Evolutionary conservation across 805 yeast species (phyloP).

Genomic region (Candida tammaniensis): DNA sequence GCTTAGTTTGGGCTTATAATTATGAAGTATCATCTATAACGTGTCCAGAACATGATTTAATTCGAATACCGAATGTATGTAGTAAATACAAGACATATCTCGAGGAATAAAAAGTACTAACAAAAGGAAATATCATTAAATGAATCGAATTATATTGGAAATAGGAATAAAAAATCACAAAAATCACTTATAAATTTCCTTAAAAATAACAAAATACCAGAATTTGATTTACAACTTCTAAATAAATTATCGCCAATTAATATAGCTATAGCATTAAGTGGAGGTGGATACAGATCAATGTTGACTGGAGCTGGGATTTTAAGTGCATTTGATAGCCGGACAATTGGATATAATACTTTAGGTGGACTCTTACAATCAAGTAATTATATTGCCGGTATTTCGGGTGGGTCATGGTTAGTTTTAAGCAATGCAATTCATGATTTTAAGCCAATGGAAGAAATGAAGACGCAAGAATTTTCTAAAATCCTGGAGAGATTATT

Average conservation of each 20-base stretch:
- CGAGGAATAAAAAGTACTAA: slow-evolving; percentile 3
- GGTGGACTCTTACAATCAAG: slow-evolving; percentile 17
- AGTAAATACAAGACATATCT: no score
- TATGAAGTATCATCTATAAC: no score
- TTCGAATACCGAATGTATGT: slow-evolving; percentile 5
- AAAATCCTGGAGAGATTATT: slow-evolving; percentile 50
- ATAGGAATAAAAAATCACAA: slow-evolving; percentile 27
- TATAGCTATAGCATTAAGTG: slow-evolving; percentile 45
- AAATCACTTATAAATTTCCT: slow-evolving; percentile 17
- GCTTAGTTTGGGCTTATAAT: no score
- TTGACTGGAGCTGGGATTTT: slow-evolving; percentile 55
- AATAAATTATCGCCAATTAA: slow-evolving; percentile 4
- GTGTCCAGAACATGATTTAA: slow-evolving; percentile 2
- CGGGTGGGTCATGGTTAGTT: slow-evolving; percentile 74
- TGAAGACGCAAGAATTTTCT: slow-evolving; percentile 23
- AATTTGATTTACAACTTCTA: slow-evolving; percentile 26
- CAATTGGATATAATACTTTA: slow-evolving; percentile 17
- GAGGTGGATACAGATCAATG: slow-evolving; percentile 62
- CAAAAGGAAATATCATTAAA: slow-evolving; percentile 1
- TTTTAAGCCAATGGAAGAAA: slow-evolving; percentile 22
- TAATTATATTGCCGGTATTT: slow-evolving; percentile 59
- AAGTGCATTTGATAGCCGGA: slow-evolving; percentile 49
- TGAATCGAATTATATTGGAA: slow-evolving; percentile 21
- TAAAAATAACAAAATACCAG: slow-evolving; percentile 22
- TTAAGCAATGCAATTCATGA: slow-evolving; percentile 40